Conservation (phyloP, 192 early-diverging fungal species). For the Mortierella antarctica region DNA sequence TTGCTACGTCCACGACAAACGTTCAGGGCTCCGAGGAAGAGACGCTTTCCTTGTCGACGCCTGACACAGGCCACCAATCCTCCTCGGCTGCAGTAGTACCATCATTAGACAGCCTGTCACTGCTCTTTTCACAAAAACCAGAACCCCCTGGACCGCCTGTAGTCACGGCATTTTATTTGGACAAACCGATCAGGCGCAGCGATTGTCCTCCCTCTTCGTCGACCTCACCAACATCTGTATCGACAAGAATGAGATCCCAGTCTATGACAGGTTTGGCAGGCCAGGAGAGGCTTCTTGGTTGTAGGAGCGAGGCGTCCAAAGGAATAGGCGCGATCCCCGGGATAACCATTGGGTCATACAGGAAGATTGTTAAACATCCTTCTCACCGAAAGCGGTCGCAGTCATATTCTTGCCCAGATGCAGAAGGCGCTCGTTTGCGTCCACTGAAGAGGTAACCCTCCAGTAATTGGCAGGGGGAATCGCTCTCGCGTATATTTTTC, state of each 20-base stretch:
- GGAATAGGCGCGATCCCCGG: conserved; percentile 30
- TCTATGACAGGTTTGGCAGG: conserved; percentile 26
- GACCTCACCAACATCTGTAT: not conserved
- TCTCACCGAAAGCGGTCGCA: conserved; percentile 37
- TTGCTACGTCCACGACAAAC: conserved; percentile 9
- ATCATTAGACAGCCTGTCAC: conserved; percentile 13
- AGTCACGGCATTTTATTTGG: conserved; percentile 26
- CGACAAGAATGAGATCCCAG: conserved; percentile 23
- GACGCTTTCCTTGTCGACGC: not conserved
- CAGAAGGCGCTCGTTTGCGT: conserved; percentile 7
- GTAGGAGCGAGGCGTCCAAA: conserved; percentile 10
- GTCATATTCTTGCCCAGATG: conserved; percentile 15
- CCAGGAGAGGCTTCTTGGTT: conserved; percentile 44
- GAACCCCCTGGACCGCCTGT: conserved; percentile 37
- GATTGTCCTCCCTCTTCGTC: no score
- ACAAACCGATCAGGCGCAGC: not conserved
- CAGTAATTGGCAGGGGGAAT: not conserved
- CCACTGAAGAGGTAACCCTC: conserved; percentile 22
- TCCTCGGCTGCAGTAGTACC: not conserved
- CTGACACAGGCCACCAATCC: conserved; percentile 7
- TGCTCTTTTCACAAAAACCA: conserved; percentile 33
- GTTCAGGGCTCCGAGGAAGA: conserved; percentile 30
- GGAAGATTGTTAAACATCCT: conserved; percentile 26
- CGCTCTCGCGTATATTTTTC: not conserved
- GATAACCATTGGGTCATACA: conserved; percentile 1